Base-by-base conservation (phyloP, 345 rosid genomes). In the Murraya paniculata region DNA sequence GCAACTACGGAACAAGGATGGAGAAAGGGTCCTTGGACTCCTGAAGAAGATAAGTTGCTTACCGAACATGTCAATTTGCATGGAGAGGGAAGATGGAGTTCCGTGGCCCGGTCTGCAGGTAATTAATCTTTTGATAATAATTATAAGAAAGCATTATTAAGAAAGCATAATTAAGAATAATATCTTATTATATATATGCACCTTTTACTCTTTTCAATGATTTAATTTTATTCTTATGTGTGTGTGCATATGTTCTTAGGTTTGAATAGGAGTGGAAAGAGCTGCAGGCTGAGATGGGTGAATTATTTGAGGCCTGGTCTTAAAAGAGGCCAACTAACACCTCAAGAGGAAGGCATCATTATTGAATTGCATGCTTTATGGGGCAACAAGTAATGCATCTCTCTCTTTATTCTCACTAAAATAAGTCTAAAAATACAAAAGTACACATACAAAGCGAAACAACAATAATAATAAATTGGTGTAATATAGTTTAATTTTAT, bases 211-310 rank as follows among this genome's bases (percentile, higher is more conserved):
- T 45, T 16, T 45, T 45, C 50, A 45, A 18, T 45, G 50, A 45
- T 45, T 45, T 45, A 3, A 53, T 53, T 53, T 53, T 16, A 5
- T 53, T 53, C 53, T 30, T 28, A 18, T 30, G 7, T 38, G 14
- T 27, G 71, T 18, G 16, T 59, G 33, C 53, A 27, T 31, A 72
- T 19, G 45, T 33, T 41, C 7, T 5, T 77, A 93, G 98, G 98
- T 45, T 80, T 93, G 81, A 90, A 93, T 45, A 88, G 98, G 76
- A 90, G 87, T 78, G 95, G 97, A 0, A 95, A 95, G 84, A 95
- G 98, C 60, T 92, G 98, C 82, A 88, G 98, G 82, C 87, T 92
- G 35, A 88, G 99, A 82, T 93, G 98, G 98, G 95, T 95, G 83
- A 95, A 93, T 83, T 95, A 93, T 86, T 83, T 92, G 6, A 87